These are phyloP conservation scores for Epichloe gansuensis DNA, from an alignment of 2,329 filamentous ascomycete species.

Conservation along the genomic window DNA sequence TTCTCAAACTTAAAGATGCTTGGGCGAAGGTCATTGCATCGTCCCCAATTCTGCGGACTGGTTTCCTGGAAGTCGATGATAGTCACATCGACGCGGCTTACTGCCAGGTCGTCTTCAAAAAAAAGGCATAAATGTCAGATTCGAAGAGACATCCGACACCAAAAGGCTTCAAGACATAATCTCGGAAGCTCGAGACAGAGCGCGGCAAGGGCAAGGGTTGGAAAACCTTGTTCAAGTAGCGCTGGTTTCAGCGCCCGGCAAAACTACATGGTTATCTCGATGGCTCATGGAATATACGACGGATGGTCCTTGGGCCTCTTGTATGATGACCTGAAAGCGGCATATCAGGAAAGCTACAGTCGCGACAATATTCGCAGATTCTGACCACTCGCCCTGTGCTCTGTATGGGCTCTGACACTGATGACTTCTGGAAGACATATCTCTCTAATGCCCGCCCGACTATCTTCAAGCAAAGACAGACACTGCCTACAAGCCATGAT, in stretches of 20 bases:
- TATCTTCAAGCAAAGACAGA: conserved; percentile 12
- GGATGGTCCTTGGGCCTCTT: conserved; percentile 71
- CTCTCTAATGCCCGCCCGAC: conserved; percentile 39
- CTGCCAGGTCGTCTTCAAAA: conserved; percentile 34
- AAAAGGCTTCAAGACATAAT: conserved; percentile 26
- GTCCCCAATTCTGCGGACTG: conserved; percentile 64
- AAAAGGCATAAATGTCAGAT: conserved; percentile 10
- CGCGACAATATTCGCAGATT: conserved; percentile 26
- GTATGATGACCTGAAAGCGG: conserved; percentile 55
- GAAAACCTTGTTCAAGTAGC: conserved; percentile 37
- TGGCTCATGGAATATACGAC: conserved; percentile 82
- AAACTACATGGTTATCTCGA: conserved; percentile 49
- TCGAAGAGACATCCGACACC: conserved; percentile 13
- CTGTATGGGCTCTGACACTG: conserved; percentile 8
- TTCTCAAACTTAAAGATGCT: conserved; percentile 43
- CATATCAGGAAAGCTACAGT: conserved; percentile 38
- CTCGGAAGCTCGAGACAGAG: conserved; percentile 23
- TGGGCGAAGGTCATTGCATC: conserved; percentile 47
- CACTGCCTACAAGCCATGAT: neutral
- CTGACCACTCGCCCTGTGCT: conserved; percentile 8
- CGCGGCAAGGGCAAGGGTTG: conserved; percentile 23
- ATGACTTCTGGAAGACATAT: conserved; percentile 59
- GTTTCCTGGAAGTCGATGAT: conserved; percentile 55
- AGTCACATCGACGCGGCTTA: conserved; percentile 38
- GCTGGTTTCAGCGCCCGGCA: conserved; percentile 22